A percentile compares a stretch with the other conserved stretches of the same genome.
These are phyloP conservation scores for Paramecium biaurelia DNA, from an alignment of 73 alveolate genomes.

Conservation along the genomic window DNA sequence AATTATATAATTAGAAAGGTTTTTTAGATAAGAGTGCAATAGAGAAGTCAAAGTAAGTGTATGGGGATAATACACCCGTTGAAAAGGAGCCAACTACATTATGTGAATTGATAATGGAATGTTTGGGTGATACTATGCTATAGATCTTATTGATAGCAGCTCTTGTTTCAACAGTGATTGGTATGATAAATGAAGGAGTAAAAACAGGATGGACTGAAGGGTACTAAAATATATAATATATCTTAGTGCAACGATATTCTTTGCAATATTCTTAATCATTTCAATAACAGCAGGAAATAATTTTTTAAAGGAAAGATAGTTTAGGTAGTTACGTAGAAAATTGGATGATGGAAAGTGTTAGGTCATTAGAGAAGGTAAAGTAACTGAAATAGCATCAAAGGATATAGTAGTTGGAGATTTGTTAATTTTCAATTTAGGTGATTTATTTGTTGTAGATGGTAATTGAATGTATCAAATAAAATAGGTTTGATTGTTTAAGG, in stretches of 20 bases:
- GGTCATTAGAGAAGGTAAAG: conserved; percentile 77
- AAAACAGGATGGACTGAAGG: conserved; percentile 95
- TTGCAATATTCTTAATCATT: conserved; percentile 89
- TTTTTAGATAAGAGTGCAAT: neutral
- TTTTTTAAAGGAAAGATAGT: conserved; percentile 83
- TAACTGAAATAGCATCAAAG: conserved; percentile 69
- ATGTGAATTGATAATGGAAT: conserved; percentile 73
- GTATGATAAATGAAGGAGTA: conserved; percentile 86
- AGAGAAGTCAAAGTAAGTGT: neutral
- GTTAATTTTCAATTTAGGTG: conserved; percentile 83
- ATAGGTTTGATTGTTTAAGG: conserved; percentile 56
- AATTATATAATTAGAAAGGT: conserved; percentile 17
- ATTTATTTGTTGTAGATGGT: conserved; percentile 92
- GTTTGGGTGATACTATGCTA: conserved; percentile 94
- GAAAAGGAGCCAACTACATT: conserved; percentile 57
- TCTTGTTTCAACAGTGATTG: conserved; percentile 90
- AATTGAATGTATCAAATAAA: conserved; percentile 59
- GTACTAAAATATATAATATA: neutral
- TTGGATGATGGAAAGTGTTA: conserved; percentile 75
- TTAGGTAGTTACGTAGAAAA: conserved; percentile 77
- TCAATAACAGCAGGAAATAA: conserved; percentile 91
- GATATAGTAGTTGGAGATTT: conserved; percentile 92
- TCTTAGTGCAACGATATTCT: conserved; percentile 90
- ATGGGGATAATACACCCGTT: conserved; percentile 42
- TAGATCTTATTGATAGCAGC: conserved; percentile 93